Evolutionary conservation across 768 basidiomycete species (phyloP).

Genomic region (Butyriboletus loyo): DNA sequence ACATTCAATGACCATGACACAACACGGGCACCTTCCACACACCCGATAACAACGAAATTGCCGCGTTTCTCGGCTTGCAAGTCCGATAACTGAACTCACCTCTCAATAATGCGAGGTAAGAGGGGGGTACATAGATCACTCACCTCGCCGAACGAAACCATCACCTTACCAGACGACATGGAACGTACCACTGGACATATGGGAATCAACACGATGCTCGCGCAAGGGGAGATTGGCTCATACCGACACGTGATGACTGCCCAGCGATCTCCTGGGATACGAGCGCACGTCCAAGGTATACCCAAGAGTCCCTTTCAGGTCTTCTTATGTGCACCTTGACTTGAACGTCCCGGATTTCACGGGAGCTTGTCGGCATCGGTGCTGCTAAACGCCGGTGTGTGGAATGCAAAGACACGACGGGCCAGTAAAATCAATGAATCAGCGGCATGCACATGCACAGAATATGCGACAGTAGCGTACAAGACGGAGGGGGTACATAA

Average conservation of each 20-base stretch:
- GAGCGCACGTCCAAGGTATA: slow-evolving; percentile 73
- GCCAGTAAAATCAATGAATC: not conserved
- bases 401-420: not conserved
- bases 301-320: slow-evolving; percentile 78
- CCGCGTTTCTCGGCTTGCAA: slow-evolving; percentile 85
- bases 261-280: slow-evolving; percentile 74
- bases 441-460: slow-evolving; percentile 4
- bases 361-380: slow-evolving; percentile 29
- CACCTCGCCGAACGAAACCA: slow-evolving; percentile 71
- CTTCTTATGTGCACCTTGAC: slow-evolving; percentile 83
- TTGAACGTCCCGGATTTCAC: slow-evolving; percentile 73
- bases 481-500: slow-evolving; percentile 12
- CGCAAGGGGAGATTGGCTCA: slow-evolving; percentile 26
- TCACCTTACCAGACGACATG: slow-evolving; percentile 60
- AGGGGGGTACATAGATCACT: slow-evolving; percentile 15
- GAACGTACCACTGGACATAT: slow-evolving; percentile 36
- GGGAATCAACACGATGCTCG: slow-evolving; percentile 6
- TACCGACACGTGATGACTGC: slow-evolving; percentile 79
- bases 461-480: slow-evolving; percentile 16
- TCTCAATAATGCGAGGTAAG: not conserved
- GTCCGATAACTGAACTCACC: slow-evolving; percentile 49
- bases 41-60: slow-evolving; percentile 82
- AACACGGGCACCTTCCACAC: slow-evolving; percentile 69
- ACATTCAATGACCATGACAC: slow-evolving; percentile 87
- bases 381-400: slow-evolving; percentile 15